Conservation (phyloP, 2,329 filamentous ascomycete species). For the Epichloe gansuensis region DNA sequence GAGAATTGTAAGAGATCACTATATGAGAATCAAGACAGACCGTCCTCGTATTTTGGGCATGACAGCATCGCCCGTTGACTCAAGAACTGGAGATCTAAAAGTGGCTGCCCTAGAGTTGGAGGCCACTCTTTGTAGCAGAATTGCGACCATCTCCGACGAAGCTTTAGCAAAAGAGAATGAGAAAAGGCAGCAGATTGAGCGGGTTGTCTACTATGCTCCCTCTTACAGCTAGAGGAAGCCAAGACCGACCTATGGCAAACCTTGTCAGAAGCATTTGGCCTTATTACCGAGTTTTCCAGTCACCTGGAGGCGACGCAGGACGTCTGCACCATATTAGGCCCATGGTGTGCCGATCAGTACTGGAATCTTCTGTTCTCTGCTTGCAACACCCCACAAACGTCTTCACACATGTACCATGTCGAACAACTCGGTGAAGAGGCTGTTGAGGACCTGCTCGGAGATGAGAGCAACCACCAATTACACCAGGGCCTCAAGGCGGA, state of each 20-base stretch:
- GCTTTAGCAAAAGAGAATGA: slow-evolving; percentile 14
- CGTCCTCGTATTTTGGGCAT: slow-evolving; percentile 82
- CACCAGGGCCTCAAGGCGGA: not conserved
- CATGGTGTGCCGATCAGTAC: slow-evolving; percentile 74
- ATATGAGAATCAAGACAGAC: slow-evolving; percentile 37
- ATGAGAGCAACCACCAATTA: not conserved
- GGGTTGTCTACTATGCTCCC: slow-evolving; percentile 31
- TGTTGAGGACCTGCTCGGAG: not conserved
- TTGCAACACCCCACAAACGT: slow-evolving; percentile 45
- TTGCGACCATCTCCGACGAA: slow-evolving; percentile 55
- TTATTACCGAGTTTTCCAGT: slow-evolving; percentile 36
- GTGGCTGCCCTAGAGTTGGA: slow-evolving; percentile 65
- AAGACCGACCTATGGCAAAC: slow-evolving; percentile 52
- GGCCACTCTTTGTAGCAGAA: slow-evolving; percentile 63
- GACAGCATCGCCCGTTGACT: slow-evolving; percentile 92
- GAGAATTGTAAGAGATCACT: slow-evolving; percentile 80
- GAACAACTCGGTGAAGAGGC: not conserved
- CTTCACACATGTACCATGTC: slow-evolving; percentile 32
- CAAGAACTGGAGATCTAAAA: slow-evolving; percentile 54
- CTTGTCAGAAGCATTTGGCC: slow-evolving; percentile 34
- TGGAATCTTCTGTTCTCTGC: slow-evolving; percentile 57
- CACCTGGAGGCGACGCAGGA: slow-evolving; percentile 47
- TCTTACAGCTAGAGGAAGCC: slow-evolving; percentile 32
- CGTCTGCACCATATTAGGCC: slow-evolving; percentile 56
- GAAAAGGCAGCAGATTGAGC: slow-evolving; percentile 33